Evolutionary conservation across 169 alveolate genomes (phyloP), one percentile per base, ranked within the genome.

Genomic region (Cystoisospora suis): DNA sequence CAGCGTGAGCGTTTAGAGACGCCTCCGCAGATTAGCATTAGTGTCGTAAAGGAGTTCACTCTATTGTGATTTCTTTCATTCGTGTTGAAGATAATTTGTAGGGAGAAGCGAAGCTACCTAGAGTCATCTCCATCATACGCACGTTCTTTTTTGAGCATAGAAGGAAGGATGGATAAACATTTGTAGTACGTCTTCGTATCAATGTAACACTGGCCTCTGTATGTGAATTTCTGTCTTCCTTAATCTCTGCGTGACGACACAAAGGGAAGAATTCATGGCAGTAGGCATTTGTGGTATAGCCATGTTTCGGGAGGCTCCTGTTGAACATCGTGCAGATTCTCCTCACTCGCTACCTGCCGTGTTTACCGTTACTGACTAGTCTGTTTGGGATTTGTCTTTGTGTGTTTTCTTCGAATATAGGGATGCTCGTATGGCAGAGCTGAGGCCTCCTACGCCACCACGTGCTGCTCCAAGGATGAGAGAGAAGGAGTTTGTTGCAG

Each of bases 401-500:
- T 5, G 86, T 23, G 29, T 44, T 6, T 53, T 44, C 27, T 53
- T 34, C 42, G 4, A 0, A 3, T 40, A 20, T 45, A 83, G 90
- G 90, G 90, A 83, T 36, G 72, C 70, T n/a, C 34, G 90, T 5
- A 83, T 83, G 90, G 72, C 90, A 1, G 90, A 83, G 46, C 65
- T 83, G 29, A 79, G 90, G 36, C 90, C 90, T 23, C 90, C 90
- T 32, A 83, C 90, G 81, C 90, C 90, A 5, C 90, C 90, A 27
- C 90, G 90, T 29, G 79, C 90, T 42, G 80, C 90, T 1, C 90
- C 90, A 46, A 79, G 90, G 47, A 83, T 83, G 90, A 79, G 90
- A 0, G 90, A 83, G 81, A 65, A 56, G 79, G 80, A 83, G n/a
- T 65, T 53, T 27, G 70, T 36, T 4, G 90, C 27, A 44, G 90